phyloP scores from a whole-genome alignment of 805 yeast species.

The Yueomyces sp. region DNA sequence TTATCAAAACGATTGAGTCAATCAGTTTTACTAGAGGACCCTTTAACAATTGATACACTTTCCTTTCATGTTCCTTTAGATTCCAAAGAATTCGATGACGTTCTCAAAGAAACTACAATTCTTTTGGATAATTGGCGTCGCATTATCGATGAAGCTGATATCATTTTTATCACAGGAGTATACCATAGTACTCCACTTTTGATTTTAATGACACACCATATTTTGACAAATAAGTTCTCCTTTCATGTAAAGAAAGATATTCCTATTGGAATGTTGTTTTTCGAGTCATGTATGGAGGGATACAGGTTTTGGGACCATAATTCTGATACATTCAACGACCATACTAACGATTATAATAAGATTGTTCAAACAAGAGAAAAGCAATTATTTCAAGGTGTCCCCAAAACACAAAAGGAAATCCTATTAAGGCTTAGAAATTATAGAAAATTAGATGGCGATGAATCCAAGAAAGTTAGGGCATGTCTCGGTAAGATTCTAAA shows the following conservation, averaged over 20 bases:
- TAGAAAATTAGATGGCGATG: conserved; percentile 28
- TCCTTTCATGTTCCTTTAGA: conserved; percentile 26
- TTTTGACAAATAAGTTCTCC: conserved; percentile 23
- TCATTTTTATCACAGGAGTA: conserved; percentile 36
- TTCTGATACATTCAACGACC: conserved; percentile 6
- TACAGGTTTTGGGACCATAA: conserved; percentile 30
- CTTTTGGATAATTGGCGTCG: conserved; percentile 37
- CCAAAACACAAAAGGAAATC: conserved; percentile 13
- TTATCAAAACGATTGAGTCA: conserved; percentile 17
- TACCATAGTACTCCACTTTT: conserved; percentile 43
- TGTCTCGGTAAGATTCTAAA: conserved; percentile 30
- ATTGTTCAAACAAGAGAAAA: conserved; percentile 19
- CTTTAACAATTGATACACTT: conserved; percentile 14
- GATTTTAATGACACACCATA: conserved; percentile 31
- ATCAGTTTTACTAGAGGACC: conserved; percentile 18
- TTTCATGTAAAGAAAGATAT: conserved; percentile 9
- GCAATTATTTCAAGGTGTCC: conserved; percentile 17
- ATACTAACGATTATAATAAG: conserved; percentile 8
- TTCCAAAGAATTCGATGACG: conserved; percentile 16
- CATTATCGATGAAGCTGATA: conserved; percentile 34
- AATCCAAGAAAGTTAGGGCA: conserved; percentile 27
- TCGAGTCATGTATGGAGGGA: conserved; percentile 29
- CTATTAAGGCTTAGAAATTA: conserved; percentile 22
- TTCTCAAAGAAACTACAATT: conserved; percentile 31
- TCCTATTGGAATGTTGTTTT: conserved; percentile 21